Base-by-base conservation (phyloP, 306 rosid species). In the Gillenia trifoliata region DNA sequence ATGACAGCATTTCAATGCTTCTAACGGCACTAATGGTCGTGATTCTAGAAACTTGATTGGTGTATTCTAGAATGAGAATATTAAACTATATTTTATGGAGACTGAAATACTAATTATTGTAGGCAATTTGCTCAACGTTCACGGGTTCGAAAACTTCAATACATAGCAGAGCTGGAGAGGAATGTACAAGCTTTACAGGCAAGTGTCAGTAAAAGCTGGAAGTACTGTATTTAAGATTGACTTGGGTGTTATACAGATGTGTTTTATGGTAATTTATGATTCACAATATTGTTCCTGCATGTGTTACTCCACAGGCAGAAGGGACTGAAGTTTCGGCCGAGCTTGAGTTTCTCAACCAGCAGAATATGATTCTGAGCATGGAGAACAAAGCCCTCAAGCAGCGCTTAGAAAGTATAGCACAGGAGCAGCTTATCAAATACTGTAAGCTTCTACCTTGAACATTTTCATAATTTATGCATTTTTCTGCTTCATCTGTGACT, bases 91-190 rank as follows among this genome's bases (percentile, higher is more conserved):
- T 34, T 4, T 33, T 20, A 66, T 57, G 63, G 41, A 65, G 59
- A 71, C 50, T 84, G 82, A 77, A 80, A 62, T 71, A 73, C 67
- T 79, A 41, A 19, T 60, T 70, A 52, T 60, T 90, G 80, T 89
- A 95, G 99, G 91, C 98, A 95, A 88, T 92, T 92, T 80, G 99
- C 99, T 73, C 99, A 95, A 82, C 96, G 99, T 11, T 95, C 99
- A 49, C 88, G 99, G 75, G 99, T 92, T 61, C 93, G 99, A 54
- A 95, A 95, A 79, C 97, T 92, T 84, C 99, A 95, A 78, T 95
- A 92, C 86, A 95, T 95, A 68, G 97, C 99, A 69, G 99, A 95
- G 87, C 89, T 95, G 80, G 99, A 95, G 85, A 95, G 96, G 80
- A 95, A 90, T 74, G 98, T 95, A 47, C 98, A 95, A 80, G 92